Evolutionary conservation across 768 basidiomycete species (phyloP), one percentile per base, ranked within the genome.

Genomic region (Tulasnella sp.): DNA sequence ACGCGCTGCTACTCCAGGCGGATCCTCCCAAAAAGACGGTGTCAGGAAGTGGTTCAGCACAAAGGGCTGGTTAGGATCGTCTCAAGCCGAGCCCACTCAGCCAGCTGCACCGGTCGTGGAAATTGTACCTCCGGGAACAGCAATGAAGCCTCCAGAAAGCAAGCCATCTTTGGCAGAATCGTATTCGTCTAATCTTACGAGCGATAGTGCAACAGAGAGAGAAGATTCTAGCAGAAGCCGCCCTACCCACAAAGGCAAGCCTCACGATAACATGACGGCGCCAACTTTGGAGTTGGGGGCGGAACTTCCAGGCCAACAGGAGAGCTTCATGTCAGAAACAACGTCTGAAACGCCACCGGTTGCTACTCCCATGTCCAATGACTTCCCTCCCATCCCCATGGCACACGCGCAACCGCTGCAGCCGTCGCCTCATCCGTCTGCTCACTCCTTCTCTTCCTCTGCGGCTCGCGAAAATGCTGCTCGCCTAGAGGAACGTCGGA

Each of bases 11-110:
- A 67, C 75, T 0, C 51, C 46, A 57, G 37, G 75, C 7, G 75
- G 67, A 32, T 11, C 29, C 13, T 23, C 20, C 11, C 42, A 48
- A 20, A 86, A 92, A 26, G 91, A 92, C 74, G 93, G 90, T 32
- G 93, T 94, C 35, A 91, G 90, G 83, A 92, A 91, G 81, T 94
- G 93, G 93, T 83, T 94, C 67, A 67, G 37, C 37, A 86, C 80
- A 89, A 90, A 89, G 83, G 90, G 88, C 82, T 85, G 88, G 29
- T 88, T 89, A 78, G 84, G 88, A 9, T 42, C 75, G 5, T 85
- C 88, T 2, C 86, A 85, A 44, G 11, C 61, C 61, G 61, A 67
- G 29, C 16, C 61, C 32, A 9, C 61, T 32, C 82, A 86, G 10
- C 84, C 86, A 3, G 83, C 86, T 74, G 83, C 85, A 35, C 82